Conservation (phyloP, 495 filamentous ascomycete species). For the Tuber melanosporum region DNA sequence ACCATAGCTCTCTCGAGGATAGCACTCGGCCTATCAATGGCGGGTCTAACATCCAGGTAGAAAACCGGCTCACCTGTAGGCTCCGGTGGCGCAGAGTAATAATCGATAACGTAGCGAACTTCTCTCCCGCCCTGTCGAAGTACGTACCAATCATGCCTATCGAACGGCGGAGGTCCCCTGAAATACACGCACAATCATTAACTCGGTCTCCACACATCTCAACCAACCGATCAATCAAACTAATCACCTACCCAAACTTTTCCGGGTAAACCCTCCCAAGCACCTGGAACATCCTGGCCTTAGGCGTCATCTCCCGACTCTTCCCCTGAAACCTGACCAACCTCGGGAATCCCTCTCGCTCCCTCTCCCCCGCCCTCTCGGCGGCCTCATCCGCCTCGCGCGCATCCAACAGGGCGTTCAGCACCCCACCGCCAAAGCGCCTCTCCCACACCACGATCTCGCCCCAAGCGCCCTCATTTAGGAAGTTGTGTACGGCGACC, state of each 20-base stretch:
- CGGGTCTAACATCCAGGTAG: constrained; percentile 92
- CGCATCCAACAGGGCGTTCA: constrained; percentile 44
- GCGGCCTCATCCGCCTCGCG: constrained; percentile 46
- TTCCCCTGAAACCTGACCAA: constrained; percentile 81
- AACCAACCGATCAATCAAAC: neutral
- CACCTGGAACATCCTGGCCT: constrained; percentile 71
- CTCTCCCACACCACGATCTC: constrained; percentile 92
- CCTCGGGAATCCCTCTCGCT: constrained; percentile 49
- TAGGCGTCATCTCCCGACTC: constrained; percentile 82
- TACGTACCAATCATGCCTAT: constrained; percentile 96
- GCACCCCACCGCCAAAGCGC: constrained; percentile 55
- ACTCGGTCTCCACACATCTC: neutral
- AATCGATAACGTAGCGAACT: constrained; percentile 94
- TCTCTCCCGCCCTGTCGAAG: constrained; percentile 58
- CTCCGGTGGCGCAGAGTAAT: constrained; percentile 83
- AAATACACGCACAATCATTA: constrained; percentile 12
- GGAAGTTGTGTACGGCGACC: constrained; percentile 95
- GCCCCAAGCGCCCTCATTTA: constrained; percentile 94
- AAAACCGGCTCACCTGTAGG: constrained; percentile 91
- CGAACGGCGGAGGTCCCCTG: constrained; percentile 81
- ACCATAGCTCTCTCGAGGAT: constrained; percentile 76
- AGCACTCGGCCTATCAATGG: constrained; percentile 71
- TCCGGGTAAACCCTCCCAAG: constrained; percentile 72
- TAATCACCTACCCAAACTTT: constrained; percentile 58
- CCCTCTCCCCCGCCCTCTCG: constrained; percentile 43